These are phyloP conservation scores for Diaporthe vexans DNA, from an alignment of 2,329 filamentous ascomycete species.

Conservation along the genomic window DNA sequence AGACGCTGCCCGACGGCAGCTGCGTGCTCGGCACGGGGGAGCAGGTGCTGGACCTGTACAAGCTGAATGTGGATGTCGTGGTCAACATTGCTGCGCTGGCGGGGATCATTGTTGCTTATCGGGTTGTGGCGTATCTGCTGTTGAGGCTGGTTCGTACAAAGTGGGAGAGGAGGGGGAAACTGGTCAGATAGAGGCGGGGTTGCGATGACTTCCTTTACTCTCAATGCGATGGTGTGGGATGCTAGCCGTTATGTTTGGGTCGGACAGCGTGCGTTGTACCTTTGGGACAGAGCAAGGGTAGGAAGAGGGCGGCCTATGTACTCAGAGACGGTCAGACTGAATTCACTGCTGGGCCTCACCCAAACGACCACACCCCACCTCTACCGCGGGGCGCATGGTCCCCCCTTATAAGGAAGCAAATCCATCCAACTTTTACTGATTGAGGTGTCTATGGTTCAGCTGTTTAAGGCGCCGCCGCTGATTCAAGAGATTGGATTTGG, in stretches of 20 bases:
- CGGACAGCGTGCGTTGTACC: background rate
- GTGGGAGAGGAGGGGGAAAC: conserved; percentile 56
- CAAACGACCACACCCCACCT: too few relatives aligned
- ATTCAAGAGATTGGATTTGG: too few relatives aligned
- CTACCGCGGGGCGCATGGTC: too few relatives aligned
- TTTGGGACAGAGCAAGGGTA: background rate
- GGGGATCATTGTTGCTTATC: conserved; percentile 74
- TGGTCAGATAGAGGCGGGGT: background rate
- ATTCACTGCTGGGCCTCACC: background rate
- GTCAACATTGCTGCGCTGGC: conserved; percentile 75
- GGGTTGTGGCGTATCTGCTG: conserved; percentile 72
- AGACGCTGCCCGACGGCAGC: conserved; percentile 70
- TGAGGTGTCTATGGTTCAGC: background rate
- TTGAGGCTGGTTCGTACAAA: conserved; percentile 67
- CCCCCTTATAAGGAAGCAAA: background rate
- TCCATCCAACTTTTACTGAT: background rate
- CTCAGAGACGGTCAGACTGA: background rate
- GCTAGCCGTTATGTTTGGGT: background rate
- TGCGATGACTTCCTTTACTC: background rate
- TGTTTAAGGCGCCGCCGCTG: background rate
- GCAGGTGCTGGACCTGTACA: conserved; percentile 77
- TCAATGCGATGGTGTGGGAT: background rate
- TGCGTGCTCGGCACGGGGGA: conserved; percentile 77
- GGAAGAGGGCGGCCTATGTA: background rate
- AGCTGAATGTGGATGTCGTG: conserved; percentile 72